Evolutionary conservation across 2,329 filamentous ascomycete genomes (phyloP).

Genomic region (Xylogone sp.): DNA sequence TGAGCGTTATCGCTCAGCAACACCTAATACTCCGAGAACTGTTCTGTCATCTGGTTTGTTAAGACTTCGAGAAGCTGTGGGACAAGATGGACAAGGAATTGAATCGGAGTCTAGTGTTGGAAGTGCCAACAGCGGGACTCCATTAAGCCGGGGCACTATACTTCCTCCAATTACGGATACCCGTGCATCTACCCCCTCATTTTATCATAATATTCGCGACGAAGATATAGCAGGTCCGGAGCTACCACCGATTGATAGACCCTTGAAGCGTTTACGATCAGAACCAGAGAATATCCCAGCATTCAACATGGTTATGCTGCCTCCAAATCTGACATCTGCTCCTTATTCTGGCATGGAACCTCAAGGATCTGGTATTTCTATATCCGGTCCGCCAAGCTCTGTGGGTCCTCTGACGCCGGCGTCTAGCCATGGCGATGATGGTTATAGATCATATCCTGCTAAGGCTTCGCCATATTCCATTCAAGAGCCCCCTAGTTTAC

Average conservation of each 20-base stretch:
- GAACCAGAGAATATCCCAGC: constrained; percentile 6
- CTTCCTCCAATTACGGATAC: constrained; percentile 12
- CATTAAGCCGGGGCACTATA: constrained; percentile 9
- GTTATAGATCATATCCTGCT: constrained; percentile 31
- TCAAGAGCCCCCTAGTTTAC: constrained; percentile 38
- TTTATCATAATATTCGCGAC: constrained; percentile 8
- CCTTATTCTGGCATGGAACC: constrained; percentile 9
- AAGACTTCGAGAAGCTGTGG: constrained; percentile 8
- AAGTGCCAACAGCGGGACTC: constrained; percentile 10
- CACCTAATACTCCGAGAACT: constrained; percentile 5
- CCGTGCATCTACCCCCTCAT: constrained; percentile 11
- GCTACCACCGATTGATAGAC: constrained; percentile 6
- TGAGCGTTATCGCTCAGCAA: constrained; percentile 15
- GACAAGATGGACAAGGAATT: constrained; percentile 14
- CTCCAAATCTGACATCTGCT: constrained; percentile 10
- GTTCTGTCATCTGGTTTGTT: constrained; percentile 4
- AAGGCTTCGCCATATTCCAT: constrained; percentile 17
- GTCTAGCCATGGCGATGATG: constrained; percentile 39
- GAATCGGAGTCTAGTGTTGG: constrained; percentile 19
- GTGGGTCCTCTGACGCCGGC: constrained; percentile 33
- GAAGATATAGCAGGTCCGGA: constrained; percentile 4
- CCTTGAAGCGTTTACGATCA: constrained; percentile 18
- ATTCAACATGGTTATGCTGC: constrained; percentile 16
- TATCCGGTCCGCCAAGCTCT: constrained; percentile 3
- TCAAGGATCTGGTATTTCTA: neutral